Evolutionary conservation across 2,329 filamentous ascomycete genomes (phyloP), one percentile per base, ranked within the genome.

Genomic region (Cercospora berteroae): DNA sequence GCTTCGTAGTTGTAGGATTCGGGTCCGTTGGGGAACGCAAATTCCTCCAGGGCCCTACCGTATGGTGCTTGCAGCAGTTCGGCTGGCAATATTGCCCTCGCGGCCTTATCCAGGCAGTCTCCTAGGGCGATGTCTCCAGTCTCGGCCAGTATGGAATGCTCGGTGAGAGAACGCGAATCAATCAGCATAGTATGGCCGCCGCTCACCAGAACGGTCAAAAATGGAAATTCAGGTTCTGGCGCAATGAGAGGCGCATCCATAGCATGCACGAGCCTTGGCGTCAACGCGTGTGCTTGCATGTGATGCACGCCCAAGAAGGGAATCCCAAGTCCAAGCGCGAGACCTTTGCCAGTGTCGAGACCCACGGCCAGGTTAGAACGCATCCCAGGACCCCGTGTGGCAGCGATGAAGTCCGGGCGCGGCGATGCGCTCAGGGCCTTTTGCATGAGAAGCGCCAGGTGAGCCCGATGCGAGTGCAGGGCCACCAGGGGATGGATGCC

Each of bases 231-330:
- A 0, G 90, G 90, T 56, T 33, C 12, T 13, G 55, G 20, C 9
- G 23, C 31, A 12, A 10, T 20, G 12, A 13, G 9, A 6, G 31
- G 33, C 20, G 60, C n/a, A 13, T 67, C 31, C 72, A 67, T 67
- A n/a, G 71, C 70, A 23, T 44, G 56, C 9, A 74, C 89, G 50
- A 99, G 85, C 9, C 93, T 86, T 16, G 94, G 91, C 18, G 95
- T 98, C 69, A 99, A 81, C 18, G 95, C 90, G 79, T 99, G 95
- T 10, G 94, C 95, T 78, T 97, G 94, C 95, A 99, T 98, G 79
- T 99, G 95, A 78, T 99, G 91, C 0, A 97, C 91, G 0, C 89
- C 95, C 1, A 98, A 79, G 33, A 98, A 82, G 3, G 94, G 94
- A 42, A 93, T 85, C 70, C 88, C 85, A 92, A 92, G 96, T 42